Base-by-base conservation (phyloP, 2,329 filamentous ascomycete species). In the Xylariales sp. region DNA sequence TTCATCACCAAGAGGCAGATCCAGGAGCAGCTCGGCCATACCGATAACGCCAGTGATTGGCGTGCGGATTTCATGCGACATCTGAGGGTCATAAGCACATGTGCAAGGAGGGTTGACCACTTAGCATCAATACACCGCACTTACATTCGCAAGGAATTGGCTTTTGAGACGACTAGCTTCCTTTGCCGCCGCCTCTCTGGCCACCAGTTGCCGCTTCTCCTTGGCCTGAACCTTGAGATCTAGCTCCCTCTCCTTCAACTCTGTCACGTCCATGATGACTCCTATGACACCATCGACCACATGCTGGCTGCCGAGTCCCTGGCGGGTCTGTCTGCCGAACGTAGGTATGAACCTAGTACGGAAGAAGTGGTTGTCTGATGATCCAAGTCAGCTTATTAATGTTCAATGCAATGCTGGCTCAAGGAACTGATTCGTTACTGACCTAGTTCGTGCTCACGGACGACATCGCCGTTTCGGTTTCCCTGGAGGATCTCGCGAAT, bases 21-120 rank as follows among this genome's bases (percentile, higher is more conserved):
- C 83, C 20, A 82, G 67, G 6, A 90, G 63, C 7, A 91, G 66
- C 50, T 90, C 85, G 1, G 81, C 78, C 84, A 89, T 89, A 17
- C 85, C 85, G 42, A 90, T 81, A 5, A 90, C 84, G 15, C 86
- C 86, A 2, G 83, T 85, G 44, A 91, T 89, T 1, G 86, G 86
- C 0, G 83, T 88, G 29, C 82, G 71, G 33, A 88, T 87, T 54
- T 88, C 84, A 54, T 88, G 84, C n/a, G 80, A 85, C 83, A 88
- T 88, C 59, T 75, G 55, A 13, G 56, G 55, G 18, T 56, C 44
- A 40, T 40, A 43, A 49, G 23, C 40, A 24, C n/a, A n/a, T n/a
- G n/a, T n/a, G 23, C 23, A 25, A 25, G 23, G n/a, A 49, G 31
- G 15, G 37, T 24, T 6, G 11, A n/a, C 29, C 14, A 13, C 7